Evolutionary conservation across 768 basidiomycete genomes (phyloP), one percentile per base, ranked within the genome.

Genomic region (Sporobolomyces pararoseus): DNA sequence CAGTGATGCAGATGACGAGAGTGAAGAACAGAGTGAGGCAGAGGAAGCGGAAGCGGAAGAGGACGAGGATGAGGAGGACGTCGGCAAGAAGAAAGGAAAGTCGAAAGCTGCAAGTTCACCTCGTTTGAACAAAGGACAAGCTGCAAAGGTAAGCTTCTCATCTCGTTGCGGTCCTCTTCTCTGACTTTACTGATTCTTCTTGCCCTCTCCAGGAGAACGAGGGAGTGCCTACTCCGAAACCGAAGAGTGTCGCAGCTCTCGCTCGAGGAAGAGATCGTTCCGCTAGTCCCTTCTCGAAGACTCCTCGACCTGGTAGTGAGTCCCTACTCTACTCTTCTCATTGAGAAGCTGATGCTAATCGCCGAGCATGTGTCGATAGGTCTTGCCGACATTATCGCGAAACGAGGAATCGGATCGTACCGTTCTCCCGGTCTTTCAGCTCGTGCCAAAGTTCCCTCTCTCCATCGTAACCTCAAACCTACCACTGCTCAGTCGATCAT

Each of bases 401-500:
- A 50, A 35, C 19, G 25, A 10, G 61, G 61, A 3, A 29, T 73
- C n/a, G 49, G 50, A 9, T 25, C n/a, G 12, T 60, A 57, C 27
- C 68, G 60, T 42, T 25, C 62, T 1, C 68, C 68, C 4, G 72
- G 72, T 25, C 64, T 73, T 9, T 66, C 68, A 5, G 3, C 9
- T 17, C 39, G 62, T 10, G 32, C 46, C 35, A 65, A 59, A 44
- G 19, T 69, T 2, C 72, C 72, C 17, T 39, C 63, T 17, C 44
- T 73, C 4, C 72, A 73, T 51, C 42, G 29, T 16, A 73, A 73
- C 55, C 68, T 73, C 44, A 73, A 73, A 60, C 64, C 72, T 29
- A 53, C 68, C 4, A 64, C 72, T 2, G 53, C 72, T 1, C 65
- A 66, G 57, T 53, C 54, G 27, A 32, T 44, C 0, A 65, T 73